A percentile compares a stretch with the other conserved stretches of the same genome.
Evolutionary conservation across 805 yeast species (phyloP).

Genomic region (Starmerella stigmatis): DNA sequence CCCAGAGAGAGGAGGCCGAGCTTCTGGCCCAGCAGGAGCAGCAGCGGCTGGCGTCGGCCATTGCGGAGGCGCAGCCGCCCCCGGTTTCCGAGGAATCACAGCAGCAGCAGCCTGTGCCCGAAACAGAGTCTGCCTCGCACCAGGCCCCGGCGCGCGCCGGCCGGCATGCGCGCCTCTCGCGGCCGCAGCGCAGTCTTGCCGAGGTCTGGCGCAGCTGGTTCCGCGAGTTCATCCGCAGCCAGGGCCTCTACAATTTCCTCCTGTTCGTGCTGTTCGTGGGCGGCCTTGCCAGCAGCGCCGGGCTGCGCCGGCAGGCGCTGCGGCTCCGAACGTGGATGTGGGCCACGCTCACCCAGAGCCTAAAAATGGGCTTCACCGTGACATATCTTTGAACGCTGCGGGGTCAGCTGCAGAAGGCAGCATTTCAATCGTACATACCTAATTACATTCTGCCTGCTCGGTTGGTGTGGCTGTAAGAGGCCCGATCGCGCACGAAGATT

Average conservation of each 20-base stretch:
- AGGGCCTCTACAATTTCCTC: slow-evolving; percentile 16
- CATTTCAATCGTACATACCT: no score
- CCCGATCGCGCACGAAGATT: no score
- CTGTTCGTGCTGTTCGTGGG: slow-evolving; percentile 8
- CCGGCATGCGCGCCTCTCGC: neutral
- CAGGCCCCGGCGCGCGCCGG: neutral
- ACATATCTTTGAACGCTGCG: slow-evolving; percentile 18
- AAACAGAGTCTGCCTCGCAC: no score
- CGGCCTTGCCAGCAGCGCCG: slow-evolving; percentile 8
- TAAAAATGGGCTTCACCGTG: slow-evolving; percentile 19
- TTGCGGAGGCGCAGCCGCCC: slow-evolving; percentile 5
- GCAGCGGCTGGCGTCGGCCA: slow-evolving; percentile 5
- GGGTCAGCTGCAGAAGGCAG: no score
- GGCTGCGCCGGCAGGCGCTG: slow-evolving; percentile 3
- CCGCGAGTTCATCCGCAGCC: slow-evolving; percentile 14
- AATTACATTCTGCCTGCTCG: no score
- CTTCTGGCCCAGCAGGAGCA: slow-evolving; percentile 3
- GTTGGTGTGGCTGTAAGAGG: no score
- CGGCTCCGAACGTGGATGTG: slow-evolving; percentile 16
- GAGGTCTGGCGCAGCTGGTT: slow-evolving; percentile 16
- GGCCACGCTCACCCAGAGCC: slow-evolving; percentile 10
- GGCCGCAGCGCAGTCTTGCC: neutral
- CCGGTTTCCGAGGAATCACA: no score
- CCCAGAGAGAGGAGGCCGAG: slow-evolving; percentile 6
- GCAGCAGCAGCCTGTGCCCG: no score